Base-by-base conservation (phyloP, 352 stramenopile species). In the Globisporangium paroecandrum region DNA sequence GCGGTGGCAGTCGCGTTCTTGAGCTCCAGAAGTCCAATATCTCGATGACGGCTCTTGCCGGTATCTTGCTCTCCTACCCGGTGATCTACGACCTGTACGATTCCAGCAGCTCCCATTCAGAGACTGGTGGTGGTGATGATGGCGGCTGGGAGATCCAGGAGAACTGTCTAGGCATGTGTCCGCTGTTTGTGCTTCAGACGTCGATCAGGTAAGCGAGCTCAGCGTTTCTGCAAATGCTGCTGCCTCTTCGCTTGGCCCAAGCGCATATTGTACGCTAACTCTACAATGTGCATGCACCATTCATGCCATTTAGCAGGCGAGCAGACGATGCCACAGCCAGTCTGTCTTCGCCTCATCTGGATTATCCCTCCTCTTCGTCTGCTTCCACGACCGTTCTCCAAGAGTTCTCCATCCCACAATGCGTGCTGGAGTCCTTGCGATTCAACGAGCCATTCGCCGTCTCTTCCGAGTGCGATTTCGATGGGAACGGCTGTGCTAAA, bases 131-230 rank as follows among this genome's bases (percentile, higher is more conserved):
- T 24, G 29, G 60, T 22, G 10, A n/a, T 15, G 63, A 49, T 36
- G 10, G 36, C 4, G 69, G 58, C 5, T 85, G 77, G 79, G 62
- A 47, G 15, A 58, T 66, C 20, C 75, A 85, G 60, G 66, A 71
- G 4, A 90, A 89, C 60, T 89, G 78, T 49, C 74, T 90, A n/a
- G 69, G 72, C 4, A 72, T 87, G 75, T 78, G 74, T 63, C 77
- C 78, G 24, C 74, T 90, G 47, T 64, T 66, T 32, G 62, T 90
- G 20, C 6, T 89, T 6, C 71, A 74, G 43, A 62, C 65, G 32
- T 74, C 64, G 20, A 55, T 79, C 62, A 41, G 3, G 64, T 76
- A 66, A 22, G 43, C 18, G 8, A 22, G 43, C 18, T 22, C 1
- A 51, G 43, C 41, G 63, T 67, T 38, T 55, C 24, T 36, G n/a